Evolutionary conservation across 495 filamentous ascomycete genomes (phyloP).

Genomic region (Collariella sp.): DNA sequence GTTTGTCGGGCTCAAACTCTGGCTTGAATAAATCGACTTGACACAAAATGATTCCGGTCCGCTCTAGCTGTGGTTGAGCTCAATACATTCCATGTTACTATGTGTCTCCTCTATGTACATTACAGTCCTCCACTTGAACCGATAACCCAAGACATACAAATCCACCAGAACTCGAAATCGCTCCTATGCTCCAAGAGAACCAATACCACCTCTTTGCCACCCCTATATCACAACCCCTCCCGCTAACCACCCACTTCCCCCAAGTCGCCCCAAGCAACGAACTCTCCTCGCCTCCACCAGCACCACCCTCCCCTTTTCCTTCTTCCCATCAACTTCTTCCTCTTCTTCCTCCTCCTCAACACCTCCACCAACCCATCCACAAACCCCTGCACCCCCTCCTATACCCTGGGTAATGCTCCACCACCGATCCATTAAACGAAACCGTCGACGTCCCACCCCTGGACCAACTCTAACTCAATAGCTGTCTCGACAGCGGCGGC

Average conservation of each 20-base stretch:
- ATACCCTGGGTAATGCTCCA: slow-evolving; percentile 57
- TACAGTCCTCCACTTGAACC: too few relatives aligned
- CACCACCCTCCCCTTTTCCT: slow-evolving; percentile 31
- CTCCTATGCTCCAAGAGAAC: too few relatives aligned
- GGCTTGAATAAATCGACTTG: too few relatives aligned
- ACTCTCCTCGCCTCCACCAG: slow-evolving; percentile 52
- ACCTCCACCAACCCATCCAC: slow-evolving; percentile 44
- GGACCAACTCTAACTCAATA: slow-evolving; percentile 18
- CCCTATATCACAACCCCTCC: not conserved
- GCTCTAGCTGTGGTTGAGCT: too few relatives aligned
- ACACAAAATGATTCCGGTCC: too few relatives aligned
- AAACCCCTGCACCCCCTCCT: slow-evolving; percentile 39
- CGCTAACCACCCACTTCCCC: slow-evolving; percentile 49
- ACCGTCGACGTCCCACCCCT: slow-evolving; percentile 32
- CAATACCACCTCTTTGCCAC: too few relatives aligned
- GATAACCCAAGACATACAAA: too few relatives aligned
- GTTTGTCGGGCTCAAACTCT: too few relatives aligned
- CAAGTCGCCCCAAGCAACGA: slow-evolving; percentile 54
- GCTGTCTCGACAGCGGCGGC: slow-evolving; percentile 19
- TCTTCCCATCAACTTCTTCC: not conserved
- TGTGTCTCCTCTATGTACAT: too few relatives aligned
- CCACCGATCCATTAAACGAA: slow-evolving; percentile 56
- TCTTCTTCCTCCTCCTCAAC: slow-evolving; percentile 7
- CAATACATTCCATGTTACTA: too few relatives aligned
- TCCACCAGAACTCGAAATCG: too few relatives aligned